These are phyloP conservation scores for Thermothielavioides terrestris DNA, from an alignment of 495 filamentous ascomycete genomes.

Conservation along the genomic window DNA sequence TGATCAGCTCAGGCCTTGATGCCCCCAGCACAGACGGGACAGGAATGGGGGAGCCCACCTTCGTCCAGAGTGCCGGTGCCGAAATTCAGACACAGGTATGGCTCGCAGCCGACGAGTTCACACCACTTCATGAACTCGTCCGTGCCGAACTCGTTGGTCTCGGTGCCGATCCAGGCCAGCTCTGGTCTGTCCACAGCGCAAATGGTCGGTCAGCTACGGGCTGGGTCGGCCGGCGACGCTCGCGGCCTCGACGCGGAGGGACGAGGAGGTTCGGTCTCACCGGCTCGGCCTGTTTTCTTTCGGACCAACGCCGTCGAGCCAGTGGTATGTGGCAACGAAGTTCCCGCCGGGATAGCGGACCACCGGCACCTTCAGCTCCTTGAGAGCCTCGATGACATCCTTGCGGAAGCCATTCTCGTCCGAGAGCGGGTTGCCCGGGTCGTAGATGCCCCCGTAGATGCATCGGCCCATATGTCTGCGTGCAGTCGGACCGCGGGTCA, in stretches of 20 bases:
- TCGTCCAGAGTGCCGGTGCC: constrained; percentile 68
- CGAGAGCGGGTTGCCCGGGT: constrained; percentile 58
- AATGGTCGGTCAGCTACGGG: no score
- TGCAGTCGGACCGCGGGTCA: no score
- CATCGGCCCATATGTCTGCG: constrained; percentile 71
- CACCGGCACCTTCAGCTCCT: constrained; percentile 62
- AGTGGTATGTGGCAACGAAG: constrained; percentile 75
- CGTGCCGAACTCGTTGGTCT: constrained; percentile 70
- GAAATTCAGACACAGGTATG: constrained; percentile 69
- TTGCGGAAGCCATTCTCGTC: constrained; percentile 67
- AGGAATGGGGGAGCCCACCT: constrained; percentile 10
- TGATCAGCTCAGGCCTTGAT: background rate
- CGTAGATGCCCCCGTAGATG: constrained; percentile 80
- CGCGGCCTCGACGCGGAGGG: no score
- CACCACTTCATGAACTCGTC: constrained; percentile 82
- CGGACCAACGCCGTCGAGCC: constrained; percentile 70
- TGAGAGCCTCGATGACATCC: constrained; percentile 61
- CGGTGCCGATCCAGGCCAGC: constrained; percentile 64
- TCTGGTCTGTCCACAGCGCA: constrained; percentile 38
- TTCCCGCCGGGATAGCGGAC: constrained; percentile 75
- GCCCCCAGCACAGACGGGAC: no score
- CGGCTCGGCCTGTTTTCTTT: constrained; percentile 54
- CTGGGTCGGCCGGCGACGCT: no score
- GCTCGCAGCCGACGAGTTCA: constrained; percentile 54
- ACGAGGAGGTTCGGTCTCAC: no score